Base-by-base conservation (phyloP, 371 early-diverging fungal species). In the Haplosporangium sp. region DNA sequence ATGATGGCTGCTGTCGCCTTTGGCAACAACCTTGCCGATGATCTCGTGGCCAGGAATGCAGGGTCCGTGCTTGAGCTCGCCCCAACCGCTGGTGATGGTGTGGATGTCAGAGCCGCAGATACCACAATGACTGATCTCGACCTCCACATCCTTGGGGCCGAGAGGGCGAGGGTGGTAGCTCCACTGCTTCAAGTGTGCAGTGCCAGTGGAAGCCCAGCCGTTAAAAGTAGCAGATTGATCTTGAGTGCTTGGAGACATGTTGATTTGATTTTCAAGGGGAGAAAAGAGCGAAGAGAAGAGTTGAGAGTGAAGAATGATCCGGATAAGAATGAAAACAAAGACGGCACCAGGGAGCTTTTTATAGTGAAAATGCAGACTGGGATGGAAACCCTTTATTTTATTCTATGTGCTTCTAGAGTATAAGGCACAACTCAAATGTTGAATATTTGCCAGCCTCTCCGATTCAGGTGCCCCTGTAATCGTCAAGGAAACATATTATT, bases 21-120 rank as follows among this genome's bases (percentile, higher is more conserved):
- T 83, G 41, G 86, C 83, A 8, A 86, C 82, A 41, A 94, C 83
- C 20, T 84, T 75, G 69, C 93, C 93, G 48, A 93, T 83, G 20
- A 93, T 90, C 80, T 93, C 93, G 71, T 95, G 95, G 29, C 95
- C 95, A 18, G 90, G 84, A n/a, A 94, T 86, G 74, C 89, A 88
- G 12, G 94, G 94, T 59, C 66, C 70, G 8, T n/a, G 41, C 43
- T 37, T 43, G 20, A 75, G 48, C 12, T 55, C 53, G 0, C 86
- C 86, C 91, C 90, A 92, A 37, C 87, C 91, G 11, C 73, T 58
- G 52, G 85, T 86, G 67, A 91, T 80, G 36, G 91, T 91, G 81
- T 91, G 92, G 46, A 89, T 62, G 58, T 87, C 86, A 2, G 88
- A 81, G 7, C 86, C 89, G 62, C 91, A 91, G 64, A 90, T 88